These are phyloP conservation scores for Tylopilus felleus DNA, from an alignment of 768 basidiomycete genomes.

Conservation along the genomic window DNA sequence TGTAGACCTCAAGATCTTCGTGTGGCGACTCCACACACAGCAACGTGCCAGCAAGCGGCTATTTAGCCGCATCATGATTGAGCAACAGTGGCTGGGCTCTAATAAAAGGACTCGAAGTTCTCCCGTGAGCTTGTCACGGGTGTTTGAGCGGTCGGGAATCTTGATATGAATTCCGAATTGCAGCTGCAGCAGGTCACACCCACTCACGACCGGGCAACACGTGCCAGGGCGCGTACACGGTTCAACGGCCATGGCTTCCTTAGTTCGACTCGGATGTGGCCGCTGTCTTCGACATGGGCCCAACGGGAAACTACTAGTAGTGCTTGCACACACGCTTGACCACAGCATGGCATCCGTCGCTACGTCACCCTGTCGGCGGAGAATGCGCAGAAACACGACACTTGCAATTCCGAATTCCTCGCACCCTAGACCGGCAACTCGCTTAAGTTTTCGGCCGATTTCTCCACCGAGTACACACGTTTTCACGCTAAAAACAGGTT, in stretches of 20 bases:
- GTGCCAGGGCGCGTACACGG: too few species aligned
- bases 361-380: neutral
- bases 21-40: neutral
- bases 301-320: neutral
- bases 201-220: too few species aligned
- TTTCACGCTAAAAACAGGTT: neutral
- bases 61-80: too few species aligned
- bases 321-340: neutral
- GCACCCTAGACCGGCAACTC: neutral
- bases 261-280: too few species aligned
- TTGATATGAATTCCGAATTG: neutral
- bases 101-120: neutral
- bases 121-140: neutral
- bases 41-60: too few species aligned
- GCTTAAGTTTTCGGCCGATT: constrained; percentile 3
- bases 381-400: neutral
- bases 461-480: neutral
- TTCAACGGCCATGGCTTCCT: too few species aligned
- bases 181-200: neutral
- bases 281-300: too few species aligned
- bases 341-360: neutral
- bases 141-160: neutral
- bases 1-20: neutral
- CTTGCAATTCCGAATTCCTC: neutral
- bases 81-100: too few species aligned